A percentile compares a stretch with the other conserved stretches of the same genome.
Evolutionary conservation across 345 rosid species (phyloP).

Genomic region (Aquilaria sinensis): DNA sequence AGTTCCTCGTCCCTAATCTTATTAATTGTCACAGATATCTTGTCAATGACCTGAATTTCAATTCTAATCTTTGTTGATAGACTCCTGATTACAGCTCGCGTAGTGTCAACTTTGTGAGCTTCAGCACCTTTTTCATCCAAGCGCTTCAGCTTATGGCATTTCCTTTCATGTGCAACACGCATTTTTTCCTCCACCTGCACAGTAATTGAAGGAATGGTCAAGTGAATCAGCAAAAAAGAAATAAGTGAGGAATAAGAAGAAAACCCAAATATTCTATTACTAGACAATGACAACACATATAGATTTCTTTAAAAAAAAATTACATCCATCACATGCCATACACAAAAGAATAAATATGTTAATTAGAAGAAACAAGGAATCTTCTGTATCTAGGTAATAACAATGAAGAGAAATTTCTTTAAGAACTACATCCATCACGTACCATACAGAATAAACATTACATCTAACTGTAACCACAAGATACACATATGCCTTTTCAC

Average conservation of each 20-base stretch:
- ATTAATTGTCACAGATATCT: conserved; percentile 68
- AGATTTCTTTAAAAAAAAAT: too few relatives aligned
- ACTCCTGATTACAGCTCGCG: conserved; percentile 43
- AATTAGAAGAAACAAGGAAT: too few relatives aligned
- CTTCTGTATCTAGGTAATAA: too few relatives aligned
- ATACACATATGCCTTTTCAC: too few relatives aligned
- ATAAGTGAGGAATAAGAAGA: neutral
- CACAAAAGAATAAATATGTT: too few relatives aligned
- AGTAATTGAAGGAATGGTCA: conserved; percentile 4
- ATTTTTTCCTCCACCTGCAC: conserved; percentile 84
- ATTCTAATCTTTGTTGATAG: conserved; percentile 82
- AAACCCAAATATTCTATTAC: too few relatives aligned
- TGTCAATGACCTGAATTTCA: conserved; percentile 88
- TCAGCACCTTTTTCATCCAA: conserved; percentile 87
- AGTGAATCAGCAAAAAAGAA: conserved; percentile 1
- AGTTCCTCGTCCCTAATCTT: conserved; percentile 95
- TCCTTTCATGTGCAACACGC: conserved; percentile 73
- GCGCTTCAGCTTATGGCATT: conserved; percentile 62
- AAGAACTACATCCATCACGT: too few relatives aligned
- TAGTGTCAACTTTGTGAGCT: conserved; percentile 48
- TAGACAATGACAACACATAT: too few relatives aligned
- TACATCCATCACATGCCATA: too few relatives aligned
- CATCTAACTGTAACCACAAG: too few relatives aligned
- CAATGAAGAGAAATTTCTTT: too few relatives aligned
- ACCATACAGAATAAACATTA: too few relatives aligned